Percentiles rank a stretch among this genome's conserved stretches.
phyloP scores from a whole-genome alignment of 169 alveolate species.

The Plasmodium sp. region DNA sequence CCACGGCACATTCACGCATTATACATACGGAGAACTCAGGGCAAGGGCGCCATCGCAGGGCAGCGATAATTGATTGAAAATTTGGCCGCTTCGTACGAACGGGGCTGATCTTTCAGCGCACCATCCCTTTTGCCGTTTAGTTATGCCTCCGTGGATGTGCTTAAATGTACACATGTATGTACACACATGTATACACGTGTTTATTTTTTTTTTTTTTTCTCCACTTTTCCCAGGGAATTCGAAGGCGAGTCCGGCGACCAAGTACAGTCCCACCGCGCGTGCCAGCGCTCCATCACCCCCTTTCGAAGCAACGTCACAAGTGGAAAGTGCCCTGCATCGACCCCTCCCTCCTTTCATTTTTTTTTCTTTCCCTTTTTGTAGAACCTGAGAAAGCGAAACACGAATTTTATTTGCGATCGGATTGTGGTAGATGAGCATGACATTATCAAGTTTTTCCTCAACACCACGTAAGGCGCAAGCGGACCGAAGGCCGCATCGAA shows the following conservation, averaged over 20 bases:
- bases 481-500: background rate
- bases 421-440: conserved; percentile 64
- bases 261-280: background rate
- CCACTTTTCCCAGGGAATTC: conserved; percentile 5
- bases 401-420: conserved; percentile 52
- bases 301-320: background rate
- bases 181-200: background rate
- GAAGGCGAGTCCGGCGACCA: conserved; percentile 15
- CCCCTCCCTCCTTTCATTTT: background rate
- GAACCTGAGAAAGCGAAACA: conserved; percentile 50
- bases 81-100: background rate
- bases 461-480: conserved; percentile 28
- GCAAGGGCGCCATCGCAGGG: no score
- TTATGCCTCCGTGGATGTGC: no score
- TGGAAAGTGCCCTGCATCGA: background rate
- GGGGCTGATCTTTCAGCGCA: background rate
- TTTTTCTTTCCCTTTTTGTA: background rate
- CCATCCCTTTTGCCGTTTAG: background rate
- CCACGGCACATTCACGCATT: background rate
- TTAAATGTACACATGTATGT: no score
- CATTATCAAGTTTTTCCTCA: conserved; percentile 47
- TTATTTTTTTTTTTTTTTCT: background rate
- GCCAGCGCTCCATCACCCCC: background rate
- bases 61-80: background rate
- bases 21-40: background rate